Conservation (phyloP, 495 filamentous ascomycete species). For the Penicillium fimorum region DNA sequence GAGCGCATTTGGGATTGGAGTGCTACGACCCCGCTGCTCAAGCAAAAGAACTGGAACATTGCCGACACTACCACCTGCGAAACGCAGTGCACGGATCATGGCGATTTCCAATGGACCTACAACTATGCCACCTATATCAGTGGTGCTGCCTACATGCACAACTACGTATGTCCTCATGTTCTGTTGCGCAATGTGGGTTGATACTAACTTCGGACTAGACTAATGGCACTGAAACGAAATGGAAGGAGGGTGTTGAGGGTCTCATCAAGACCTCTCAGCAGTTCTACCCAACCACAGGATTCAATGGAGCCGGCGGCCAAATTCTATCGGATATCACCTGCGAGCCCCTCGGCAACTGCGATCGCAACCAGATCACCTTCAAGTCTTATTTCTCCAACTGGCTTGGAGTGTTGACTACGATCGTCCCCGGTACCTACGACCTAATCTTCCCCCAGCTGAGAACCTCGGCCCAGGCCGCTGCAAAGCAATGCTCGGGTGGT, state of each 20-base stretch:
- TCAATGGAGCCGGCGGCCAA: constrained; percentile 41
- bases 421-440: constrained; percentile 62
- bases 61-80: constrained; percentile 64
- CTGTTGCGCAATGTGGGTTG: background rate
- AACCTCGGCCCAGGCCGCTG: constrained; percentile 58
- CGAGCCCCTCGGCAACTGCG: constrained; percentile 62
- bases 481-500: constrained; percentile 55
- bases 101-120: constrained; percentile 71
- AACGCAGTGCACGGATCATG: constrained; percentile 57
- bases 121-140: constrained; percentile 71
- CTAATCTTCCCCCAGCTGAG: constrained; percentile 56
- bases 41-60: constrained; percentile 50
- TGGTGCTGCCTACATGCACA: constrained; percentile 77
- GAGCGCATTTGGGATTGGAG: constrained; percentile 71
- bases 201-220: constrained; percentile 33
- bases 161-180: constrained; percentile 47
- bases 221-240: constrained; percentile 41
- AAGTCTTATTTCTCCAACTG: constrained; percentile 73
- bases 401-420: constrained; percentile 62
- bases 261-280: constrained; percentile 47
- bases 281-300: constrained; percentile 55
- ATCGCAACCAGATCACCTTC: constrained; percentile 69
- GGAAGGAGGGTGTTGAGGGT: constrained; percentile 57
- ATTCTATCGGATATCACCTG: constrained; percentile 69
- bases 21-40: constrained; percentile 52